Evolutionary conservation across 495 filamentous ascomycete species (phyloP).

Genomic region (Aspergillus sclerotiicarbonarius): DNA sequence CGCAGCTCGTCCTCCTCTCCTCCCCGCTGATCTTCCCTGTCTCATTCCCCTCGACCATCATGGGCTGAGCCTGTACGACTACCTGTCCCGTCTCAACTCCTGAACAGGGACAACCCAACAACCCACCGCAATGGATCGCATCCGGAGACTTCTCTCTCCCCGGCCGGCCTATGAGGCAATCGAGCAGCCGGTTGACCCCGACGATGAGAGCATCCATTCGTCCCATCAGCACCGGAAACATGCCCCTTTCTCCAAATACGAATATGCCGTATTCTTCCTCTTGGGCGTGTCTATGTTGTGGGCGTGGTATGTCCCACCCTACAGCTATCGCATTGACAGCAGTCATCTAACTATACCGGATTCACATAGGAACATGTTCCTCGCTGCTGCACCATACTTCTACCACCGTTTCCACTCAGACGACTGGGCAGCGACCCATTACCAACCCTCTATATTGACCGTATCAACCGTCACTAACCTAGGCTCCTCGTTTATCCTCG

Average conservation of each 20-base stretch:
- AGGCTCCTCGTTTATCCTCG: conserved; percentile 65
- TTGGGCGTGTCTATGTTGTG: conserved; percentile 92
- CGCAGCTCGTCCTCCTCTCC: neutral
- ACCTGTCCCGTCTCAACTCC: neutral
- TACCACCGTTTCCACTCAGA: conserved; percentile 72
- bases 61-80: conserved; percentile 11
- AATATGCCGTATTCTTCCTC: conserved; percentile 83
- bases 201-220: conserved; percentile 20
- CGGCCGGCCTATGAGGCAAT: conserved; percentile 58
- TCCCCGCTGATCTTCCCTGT: neutral
- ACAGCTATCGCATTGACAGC: neutral
- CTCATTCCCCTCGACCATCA: neutral
- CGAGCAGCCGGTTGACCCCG: conserved; percentile 39
- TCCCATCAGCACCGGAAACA: conserved; percentile 9
- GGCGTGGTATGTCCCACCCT: conserved; percentile 72
- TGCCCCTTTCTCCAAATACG: conserved; percentile 66
- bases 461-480: conserved; percentile 83
- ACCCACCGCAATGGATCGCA: conserved; percentile 38
- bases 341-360: neutral
- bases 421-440: conserved; percentile 70
- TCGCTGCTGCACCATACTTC: conserved; percentile 93
- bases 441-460: conserved; percentile 85
- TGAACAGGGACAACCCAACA: conserved; percentile 1
- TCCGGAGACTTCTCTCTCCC: conserved; percentile 48
- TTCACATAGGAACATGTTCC: conserved; percentile 90